Base-by-base conservation (phyloP, 1,139 yeast genomes). In the Lizanozyma gosingica region DNA sequence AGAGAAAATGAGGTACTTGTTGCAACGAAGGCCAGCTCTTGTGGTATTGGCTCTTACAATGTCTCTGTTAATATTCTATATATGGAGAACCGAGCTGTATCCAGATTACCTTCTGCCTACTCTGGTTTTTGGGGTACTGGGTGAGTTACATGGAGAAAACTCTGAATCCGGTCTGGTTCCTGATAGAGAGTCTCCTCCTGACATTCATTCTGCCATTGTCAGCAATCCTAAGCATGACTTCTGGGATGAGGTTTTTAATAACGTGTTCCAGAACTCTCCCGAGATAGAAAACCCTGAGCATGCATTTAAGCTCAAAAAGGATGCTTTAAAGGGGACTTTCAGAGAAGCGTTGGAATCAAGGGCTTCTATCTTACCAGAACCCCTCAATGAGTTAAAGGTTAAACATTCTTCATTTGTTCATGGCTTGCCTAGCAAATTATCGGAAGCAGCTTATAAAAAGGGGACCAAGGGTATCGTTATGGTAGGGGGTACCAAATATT, bases 401-500 rank as follows among this genome's bases (percentile, higher is more conserved):
- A 22, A 22, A 11, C 29, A 22, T 22, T 6, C 29, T 6, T 6
- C 29, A 6, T 22, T 22, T 11, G 29, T 22, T 6, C 9, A 6
- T 22, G 29, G 29, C 29, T 6, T 22, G 11, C 29, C 29, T 11
- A 11, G 11, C 11, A 22, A 22, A 11, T 22, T 22, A 11, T n/a
- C n/a, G n/a, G 9, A 22, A 22, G 11, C 6, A 6, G 29, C 29
- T 22, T 34, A 34, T 18, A 14, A 15, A 34, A 17, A 34, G 14
- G 17, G 17, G 11, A 15, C 36, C 14, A 65, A 68, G 44, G 84
- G 86, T 35, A 75, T 77, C 37, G 81, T 78, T 3, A 74, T 76
- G 49, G 71, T 80, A 40, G 85, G 83, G 32, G 85, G 84, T 45
- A 83, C 76, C 33, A 65, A 66, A 44, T 78, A 70, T 54, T 67